A percentile compares a stretch with the other conserved stretches of the same genome.
Conservation (phyloP, 176 grass and related monocot species). For the Aegilops longissima region DNA sequence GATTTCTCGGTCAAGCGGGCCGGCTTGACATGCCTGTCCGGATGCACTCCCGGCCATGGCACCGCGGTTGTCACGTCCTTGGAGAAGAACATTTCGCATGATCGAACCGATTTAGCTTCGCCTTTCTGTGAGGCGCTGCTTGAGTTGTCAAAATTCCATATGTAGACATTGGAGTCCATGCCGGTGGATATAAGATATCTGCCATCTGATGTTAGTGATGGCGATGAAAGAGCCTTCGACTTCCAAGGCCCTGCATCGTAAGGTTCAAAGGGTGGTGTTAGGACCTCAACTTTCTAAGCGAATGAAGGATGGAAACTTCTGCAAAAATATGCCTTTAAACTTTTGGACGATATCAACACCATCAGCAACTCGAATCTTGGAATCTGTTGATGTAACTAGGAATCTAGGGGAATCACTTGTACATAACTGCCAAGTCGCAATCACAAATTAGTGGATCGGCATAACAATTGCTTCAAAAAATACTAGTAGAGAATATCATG, state of each 20-base stretch:
- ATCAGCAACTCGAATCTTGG: conserved; percentile 65
- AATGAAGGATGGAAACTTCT: neutral
- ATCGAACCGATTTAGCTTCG: conserved; percentile 44
- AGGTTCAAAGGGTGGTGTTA: neutral
- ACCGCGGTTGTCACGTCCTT: conserved; percentile 52
- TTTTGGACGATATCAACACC: conserved; percentile 59
- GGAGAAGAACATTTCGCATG: conserved; percentile 71
- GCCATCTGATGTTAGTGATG: conserved; percentile 68
- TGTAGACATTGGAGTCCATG: conserved; percentile 78
- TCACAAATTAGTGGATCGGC: conserved; percentile 21
- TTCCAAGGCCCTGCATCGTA: conserved; percentile 58
- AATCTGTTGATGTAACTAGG: conserved; percentile 64
- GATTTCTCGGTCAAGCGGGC: conserved; percentile 24
- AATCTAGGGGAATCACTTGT: conserved; percentile 45
- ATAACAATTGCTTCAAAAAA: neutral
- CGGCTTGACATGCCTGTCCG: neutral
- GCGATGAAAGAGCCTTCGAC: conserved; percentile 56
- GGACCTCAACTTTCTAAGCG: neutral
- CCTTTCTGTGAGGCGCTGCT: neutral
- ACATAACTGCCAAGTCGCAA: conserved; percentile 40
- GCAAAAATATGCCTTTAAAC: conserved; percentile 55
- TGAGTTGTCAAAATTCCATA: conserved; percentile 52
- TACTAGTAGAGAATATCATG: neutral
- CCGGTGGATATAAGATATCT: conserved; percentile 68
- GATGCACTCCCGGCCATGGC: conserved; percentile 57